Evolutionary conservation across 148 eudicot species (phyloP).

Genomic region (Simmondsia chinensis): DNA sequence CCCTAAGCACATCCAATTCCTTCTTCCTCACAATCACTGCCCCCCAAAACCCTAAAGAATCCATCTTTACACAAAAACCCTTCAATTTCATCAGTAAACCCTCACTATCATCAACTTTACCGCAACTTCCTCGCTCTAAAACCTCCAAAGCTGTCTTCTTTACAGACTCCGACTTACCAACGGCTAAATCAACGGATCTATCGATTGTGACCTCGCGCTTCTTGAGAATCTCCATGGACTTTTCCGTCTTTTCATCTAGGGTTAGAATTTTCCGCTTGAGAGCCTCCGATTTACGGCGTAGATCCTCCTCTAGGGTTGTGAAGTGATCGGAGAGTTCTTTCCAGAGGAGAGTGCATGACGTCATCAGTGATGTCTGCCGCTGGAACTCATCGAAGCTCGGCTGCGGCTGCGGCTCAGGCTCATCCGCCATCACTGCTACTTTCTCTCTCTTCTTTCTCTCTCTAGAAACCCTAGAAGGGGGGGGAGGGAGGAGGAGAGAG

Average conservation of each 20-base stretch:
- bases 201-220: conserved; percentile 56
- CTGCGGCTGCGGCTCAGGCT: conserved; percentile 28
- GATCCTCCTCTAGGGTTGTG: conserved; percentile 56
- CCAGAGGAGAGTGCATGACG: conserved; percentile 93
- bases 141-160: conserved; percentile 23
- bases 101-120: conserved; percentile 50
- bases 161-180: conserved; percentile 35
- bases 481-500: conserved; percentile 1
- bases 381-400: conserved; percentile 84
- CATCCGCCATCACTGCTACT: conserved; percentile 53
- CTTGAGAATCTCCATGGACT: conserved; percentile 40
- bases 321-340: conserved; percentile 95
- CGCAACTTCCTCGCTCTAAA: not conserved
- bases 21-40: conserved; percentile 61
- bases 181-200: conserved; percentile 39
- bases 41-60: conserved; percentile 58
- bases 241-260: conserved; percentile 48
- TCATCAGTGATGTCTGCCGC: conserved; percentile 84
- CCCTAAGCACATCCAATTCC: conserved; percentile 58
- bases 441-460: not conserved
- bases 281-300: conserved; percentile 50
- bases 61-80: conserved; percentile 52
- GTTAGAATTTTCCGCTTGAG: conserved; percentile 43
- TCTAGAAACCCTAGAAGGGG: conserved; percentile 24
- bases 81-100: conserved; percentile 46